Percentiles rank a stretch among this genome's conserved stretches.
Evolutionary conservation across 306 rosid genomes (phyloP).

Genomic region (Albizia julibrissin): DNA sequence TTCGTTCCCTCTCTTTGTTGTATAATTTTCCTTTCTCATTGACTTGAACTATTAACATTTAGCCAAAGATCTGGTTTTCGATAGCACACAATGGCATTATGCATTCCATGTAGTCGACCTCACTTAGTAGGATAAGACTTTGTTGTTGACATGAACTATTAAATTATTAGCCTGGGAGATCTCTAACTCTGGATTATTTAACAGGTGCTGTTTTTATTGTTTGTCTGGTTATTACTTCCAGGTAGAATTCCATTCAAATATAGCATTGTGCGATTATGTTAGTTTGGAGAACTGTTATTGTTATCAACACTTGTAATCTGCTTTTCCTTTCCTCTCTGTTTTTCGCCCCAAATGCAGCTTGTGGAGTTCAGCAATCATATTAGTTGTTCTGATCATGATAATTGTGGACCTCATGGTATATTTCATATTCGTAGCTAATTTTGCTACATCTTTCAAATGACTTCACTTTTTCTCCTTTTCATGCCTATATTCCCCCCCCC

Average conservation of each 20-base stretch:
- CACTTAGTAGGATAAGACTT: no score
- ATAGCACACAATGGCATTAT: no score
- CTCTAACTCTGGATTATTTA: slow-evolving; percentile 25
- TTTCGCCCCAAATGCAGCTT: slow-evolving; percentile 57
- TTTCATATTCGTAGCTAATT: slow-evolving; percentile 10
- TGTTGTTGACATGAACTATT: neutral
- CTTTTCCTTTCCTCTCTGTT: slow-evolving; percentile 25
- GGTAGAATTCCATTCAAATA: slow-evolving; percentile 55
- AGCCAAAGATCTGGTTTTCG: no score
- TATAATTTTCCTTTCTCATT: slow-evolving; percentile 18
- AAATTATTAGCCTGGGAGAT: slow-evolving; percentile 23
- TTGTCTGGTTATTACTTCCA: slow-evolving; percentile 78
- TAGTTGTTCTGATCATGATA: slow-evolving; percentile 88
- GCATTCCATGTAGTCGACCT: no score
- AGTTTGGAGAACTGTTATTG: slow-evolving; percentile 7
- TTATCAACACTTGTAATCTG: slow-evolving; percentile 2
- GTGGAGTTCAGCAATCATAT: slow-evolving; percentile 83
- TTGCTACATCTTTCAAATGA: slow-evolving; percentile 18
- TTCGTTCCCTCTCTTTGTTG: slow-evolving; percentile 18
- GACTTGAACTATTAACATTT: slow-evolving; percentile 14
- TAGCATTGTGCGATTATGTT: slow-evolving; percentile 17
- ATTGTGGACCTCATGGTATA: slow-evolving; percentile 91
- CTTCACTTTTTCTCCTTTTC: slow-evolving; percentile 18
- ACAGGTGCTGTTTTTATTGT: slow-evolving; percentile 94
- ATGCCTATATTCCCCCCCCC: no score